Conservation (phyloP, 2,329 filamentous ascomycete genomes). For the Beauveria australis region DNA sequence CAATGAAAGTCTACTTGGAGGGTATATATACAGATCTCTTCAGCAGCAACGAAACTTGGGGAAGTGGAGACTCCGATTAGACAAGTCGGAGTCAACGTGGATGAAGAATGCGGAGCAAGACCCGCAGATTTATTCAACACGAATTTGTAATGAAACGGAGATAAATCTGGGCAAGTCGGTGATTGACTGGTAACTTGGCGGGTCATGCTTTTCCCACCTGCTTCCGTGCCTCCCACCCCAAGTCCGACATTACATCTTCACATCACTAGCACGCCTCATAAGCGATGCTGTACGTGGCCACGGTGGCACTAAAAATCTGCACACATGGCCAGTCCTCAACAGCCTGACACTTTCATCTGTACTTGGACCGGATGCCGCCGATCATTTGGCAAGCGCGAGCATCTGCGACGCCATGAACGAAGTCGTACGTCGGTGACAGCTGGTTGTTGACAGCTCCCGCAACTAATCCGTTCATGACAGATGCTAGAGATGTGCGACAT, state of each 20-base stretch:
- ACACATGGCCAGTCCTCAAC: background rate
- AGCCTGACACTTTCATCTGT: background rate
- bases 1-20: background rate
- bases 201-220: background rate
- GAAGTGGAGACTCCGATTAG: background rate
- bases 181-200: too few species aligned
- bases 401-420: slow-evolving; percentile 7
- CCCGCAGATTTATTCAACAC: background rate
- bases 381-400: slow-evolving; percentile 7
- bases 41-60: background rate
- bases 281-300: background rate
- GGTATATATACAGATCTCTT: background rate
- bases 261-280: background rate
- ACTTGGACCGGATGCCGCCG: background rate
- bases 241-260: background rate
- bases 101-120: background rate
- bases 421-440: background rate
- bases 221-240: background rate
- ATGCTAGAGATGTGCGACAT: slow-evolving; percentile 2
- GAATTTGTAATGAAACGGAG: too few species aligned
- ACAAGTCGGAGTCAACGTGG: background rate
- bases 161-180: too few species aligned
- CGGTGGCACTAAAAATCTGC: background rate
- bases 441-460: background rate
- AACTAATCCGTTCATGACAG: background rate